Percentiles rank a stretch among this genome's conserved stretches.
Evolutionary conservation across 257 asterid species (phyloP).

Genomic region (Ehretia macrophylla): DNA sequence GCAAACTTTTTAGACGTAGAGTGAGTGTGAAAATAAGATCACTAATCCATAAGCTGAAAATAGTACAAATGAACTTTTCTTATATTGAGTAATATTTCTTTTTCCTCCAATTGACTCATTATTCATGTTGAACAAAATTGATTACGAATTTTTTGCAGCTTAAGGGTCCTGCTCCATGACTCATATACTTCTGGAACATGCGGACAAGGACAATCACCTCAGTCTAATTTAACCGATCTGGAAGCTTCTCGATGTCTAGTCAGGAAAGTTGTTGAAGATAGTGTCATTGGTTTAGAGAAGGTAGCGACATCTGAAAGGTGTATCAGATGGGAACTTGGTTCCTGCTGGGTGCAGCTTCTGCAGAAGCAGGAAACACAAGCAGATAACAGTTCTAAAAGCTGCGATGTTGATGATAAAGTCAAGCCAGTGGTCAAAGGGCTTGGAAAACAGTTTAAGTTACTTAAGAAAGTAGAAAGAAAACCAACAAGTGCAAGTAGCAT

Average conservation of each 20-base stretch:
- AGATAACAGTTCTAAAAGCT: conserved; percentile 41
- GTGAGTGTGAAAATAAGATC: background rate
- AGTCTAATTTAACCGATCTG: conserved; percentile 28
- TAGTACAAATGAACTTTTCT: background rate
- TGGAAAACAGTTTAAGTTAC: conserved; percentile 90
- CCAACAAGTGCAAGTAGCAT: conserved; percentile 23
- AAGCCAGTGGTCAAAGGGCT: conserved; percentile 87
- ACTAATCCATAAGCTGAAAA: background rate
- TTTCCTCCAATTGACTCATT: background rate
- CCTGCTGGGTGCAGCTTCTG: conserved; percentile 97
- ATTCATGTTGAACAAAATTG: background rate
- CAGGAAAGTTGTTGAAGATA: conserved; percentile 55
- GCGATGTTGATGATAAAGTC: conserved; percentile 47
- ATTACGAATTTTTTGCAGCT: conserved; percentile 42
- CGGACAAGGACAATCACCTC: conserved; percentile 45
- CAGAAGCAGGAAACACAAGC: conserved; percentile 72
- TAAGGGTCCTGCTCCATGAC: conserved; percentile 63
- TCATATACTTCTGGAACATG: conserved; percentile 38
- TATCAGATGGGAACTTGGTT: conserved; percentile 98
- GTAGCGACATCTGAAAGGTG: conserved; percentile 37
- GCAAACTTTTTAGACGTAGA: background rate
- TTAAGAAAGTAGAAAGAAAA: conserved; percentile 72
- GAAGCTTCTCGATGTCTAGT: conserved; percentile 53
- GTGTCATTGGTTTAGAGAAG: conserved; percentile 46
- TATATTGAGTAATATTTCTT: background rate